A percentile compares a stretch with the other conserved stretches of the same genome.
These are phyloP conservation scores for Podospora pseudoanserina DNA, from an alignment of 495 filamentous ascomycete species.

Conservation along the genomic window DNA sequence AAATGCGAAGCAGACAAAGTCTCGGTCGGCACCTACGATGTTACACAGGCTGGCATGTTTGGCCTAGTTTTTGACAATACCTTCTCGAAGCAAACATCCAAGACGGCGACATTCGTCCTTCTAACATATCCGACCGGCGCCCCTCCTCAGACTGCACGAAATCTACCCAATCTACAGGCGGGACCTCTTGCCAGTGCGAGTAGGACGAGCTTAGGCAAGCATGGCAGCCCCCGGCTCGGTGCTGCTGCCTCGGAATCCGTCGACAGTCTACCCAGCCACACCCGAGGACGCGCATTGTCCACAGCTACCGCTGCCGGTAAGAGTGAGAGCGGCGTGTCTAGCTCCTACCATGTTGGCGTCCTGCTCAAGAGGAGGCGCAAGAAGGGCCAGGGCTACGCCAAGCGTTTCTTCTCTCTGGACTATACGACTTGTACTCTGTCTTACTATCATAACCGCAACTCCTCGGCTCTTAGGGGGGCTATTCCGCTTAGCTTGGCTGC, in stretches of 20 bases:
- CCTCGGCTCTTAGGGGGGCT: conserved; percentile 81
- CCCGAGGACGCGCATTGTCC: conserved; percentile 30
- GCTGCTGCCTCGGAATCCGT: conserved; percentile 47
- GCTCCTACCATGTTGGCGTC: conserved; percentile 69
- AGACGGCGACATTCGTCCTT: conserved; percentile 90
- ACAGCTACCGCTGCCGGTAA: conserved; percentile 19
- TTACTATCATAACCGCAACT: conserved; percentile 92
- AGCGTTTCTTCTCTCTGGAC: conserved; percentile 91
- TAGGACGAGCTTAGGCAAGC: conserved; percentile 48
- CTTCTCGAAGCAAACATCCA: conserved; percentile 91
- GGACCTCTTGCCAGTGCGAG: conserved; percentile 42
- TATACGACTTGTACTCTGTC: conserved; percentile 87
- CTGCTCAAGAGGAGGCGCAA: conserved; percentile 87
- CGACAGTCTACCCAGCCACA: conserved; percentile 55
- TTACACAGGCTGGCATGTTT: conserved; percentile 86
- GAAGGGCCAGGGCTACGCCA: conserved; percentile 87
- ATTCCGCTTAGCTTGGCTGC: conserved; percentile 89
- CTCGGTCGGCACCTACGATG: conserved; percentile 84
- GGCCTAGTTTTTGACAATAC: conserved; percentile 98
- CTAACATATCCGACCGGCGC: conserved; percentile 85
- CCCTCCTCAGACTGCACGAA: conserved; percentile 73
- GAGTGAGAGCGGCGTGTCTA: conserved; percentile 31
- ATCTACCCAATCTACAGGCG: conserved; percentile 56
- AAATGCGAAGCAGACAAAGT: conserved; percentile 96
- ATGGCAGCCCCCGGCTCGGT: conserved; percentile 37